Evolutionary conservation across 805 yeast species (phyloP).

Genomic region (Starmera dryadoides): DNA sequence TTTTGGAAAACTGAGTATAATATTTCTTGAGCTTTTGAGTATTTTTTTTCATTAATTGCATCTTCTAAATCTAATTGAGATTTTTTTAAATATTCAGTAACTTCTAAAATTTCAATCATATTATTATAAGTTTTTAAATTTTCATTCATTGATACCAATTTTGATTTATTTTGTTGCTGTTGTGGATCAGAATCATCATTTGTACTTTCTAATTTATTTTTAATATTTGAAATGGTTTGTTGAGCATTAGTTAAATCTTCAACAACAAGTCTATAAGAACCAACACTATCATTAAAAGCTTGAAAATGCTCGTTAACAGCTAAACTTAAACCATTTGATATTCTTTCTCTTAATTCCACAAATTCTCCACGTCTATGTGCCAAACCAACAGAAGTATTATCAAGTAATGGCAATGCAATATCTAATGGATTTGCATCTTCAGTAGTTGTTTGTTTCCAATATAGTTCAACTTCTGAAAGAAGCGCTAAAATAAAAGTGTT

Average conservation of each 20-base stretch:
- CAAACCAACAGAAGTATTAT: conserved; percentile 85
- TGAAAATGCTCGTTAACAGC: conserved; percentile 81
- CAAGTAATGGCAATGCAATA: conserved; percentile 73
- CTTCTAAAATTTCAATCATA: conserved; percentile 62
- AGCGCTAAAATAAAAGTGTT: conserved; percentile 8
- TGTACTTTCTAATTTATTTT: conserved; percentile 40
- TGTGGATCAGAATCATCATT: conserved; percentile 28
- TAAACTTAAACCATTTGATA: conserved; percentile 49
- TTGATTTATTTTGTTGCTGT: conserved; percentile 24
- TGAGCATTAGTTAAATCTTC: conserved; percentile 61
- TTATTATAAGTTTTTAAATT: conserved; percentile 56
- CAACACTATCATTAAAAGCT: conserved; percentile 78
- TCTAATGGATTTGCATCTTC: conserved; percentile 75
- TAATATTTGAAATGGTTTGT: conserved; percentile 40
- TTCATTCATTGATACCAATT: conserved; percentile 39
- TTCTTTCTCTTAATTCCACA: conserved; percentile 44
- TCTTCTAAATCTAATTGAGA: conserved; percentile 61
- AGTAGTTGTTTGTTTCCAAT: conserved; percentile 43
- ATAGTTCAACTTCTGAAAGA: conserved; percentile 26
- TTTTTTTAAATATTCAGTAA: conserved; percentile 51
- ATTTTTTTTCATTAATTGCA: conserved; percentile 61
- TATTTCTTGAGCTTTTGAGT: conserved; percentile 54
- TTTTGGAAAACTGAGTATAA: conserved; percentile 36
- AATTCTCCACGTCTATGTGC: conserved; percentile 71
- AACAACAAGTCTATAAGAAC: conserved; percentile 71